phyloP scores from a whole-genome alignment of 1,284 basidiomycete species.

The Schizophyllum amplum region DNA sequence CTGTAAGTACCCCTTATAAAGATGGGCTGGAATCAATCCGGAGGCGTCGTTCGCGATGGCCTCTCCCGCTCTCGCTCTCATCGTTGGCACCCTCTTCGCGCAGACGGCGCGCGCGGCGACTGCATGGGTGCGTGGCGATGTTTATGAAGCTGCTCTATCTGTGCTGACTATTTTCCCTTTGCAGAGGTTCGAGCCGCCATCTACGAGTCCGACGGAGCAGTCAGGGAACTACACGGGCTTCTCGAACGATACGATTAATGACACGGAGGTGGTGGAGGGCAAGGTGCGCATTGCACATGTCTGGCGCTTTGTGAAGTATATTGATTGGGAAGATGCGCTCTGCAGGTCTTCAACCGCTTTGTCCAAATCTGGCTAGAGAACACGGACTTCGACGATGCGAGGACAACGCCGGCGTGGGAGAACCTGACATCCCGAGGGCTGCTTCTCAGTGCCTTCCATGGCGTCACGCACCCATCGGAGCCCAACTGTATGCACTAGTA shows the following conservation, averaged over 20 bases:
- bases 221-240: conserved; percentile 14
- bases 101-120: neutral
- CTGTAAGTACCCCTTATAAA: neutral
- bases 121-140: neutral
- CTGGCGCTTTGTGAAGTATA: too few relatives aligned
- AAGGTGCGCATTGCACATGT: neutral
- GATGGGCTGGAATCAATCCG: neutral
- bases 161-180: neutral
- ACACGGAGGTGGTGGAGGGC: conserved; percentile 1
- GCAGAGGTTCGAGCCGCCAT: neutral
- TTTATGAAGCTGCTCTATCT: neutral
- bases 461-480: conserved; percentile 56
- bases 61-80: neutral
- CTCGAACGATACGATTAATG: conserved; percentile 4
- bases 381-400: conserved; percentile 34
- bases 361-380: conserved; percentile 54
- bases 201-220: conserved; percentile 17
- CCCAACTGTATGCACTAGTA: conserved; percentile 39
- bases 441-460: conserved; percentile 43
- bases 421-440: conserved; percentile 45
- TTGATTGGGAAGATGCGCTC: too few relatives aligned
- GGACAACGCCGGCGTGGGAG: conserved; percentile 33
- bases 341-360: conserved; percentile 40
- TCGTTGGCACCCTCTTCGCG: neutral
- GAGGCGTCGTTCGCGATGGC: neutral